Base-by-base conservation (phyloP, 2,329 filamentous ascomycete species). In the Cladosporium sp. region DNA sequence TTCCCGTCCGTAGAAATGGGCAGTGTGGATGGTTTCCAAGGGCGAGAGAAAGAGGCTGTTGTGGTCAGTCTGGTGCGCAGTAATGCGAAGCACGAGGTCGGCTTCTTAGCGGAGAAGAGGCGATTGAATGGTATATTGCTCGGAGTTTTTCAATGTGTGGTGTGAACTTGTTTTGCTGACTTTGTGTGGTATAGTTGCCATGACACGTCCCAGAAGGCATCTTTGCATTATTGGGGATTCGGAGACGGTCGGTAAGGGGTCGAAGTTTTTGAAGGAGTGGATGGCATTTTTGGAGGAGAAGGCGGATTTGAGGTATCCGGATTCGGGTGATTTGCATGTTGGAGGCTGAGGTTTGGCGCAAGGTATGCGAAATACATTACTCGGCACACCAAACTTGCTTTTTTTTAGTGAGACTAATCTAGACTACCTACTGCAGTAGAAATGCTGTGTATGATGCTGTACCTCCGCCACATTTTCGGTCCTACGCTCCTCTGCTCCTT, bases 1-100 rank as follows among this genome's bases (percentile, higher is more conserved):
- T 96, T 90, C 72, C 90, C 91, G 0, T 92, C 90, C 14, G 88
- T 99, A 59, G 95, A 99, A 77, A 83, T 99, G n/a, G 95, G 95
- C 36, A 97, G 92, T 72, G 92, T 99, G 2, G 95, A 99, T 77
- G 95, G 94, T 2, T 99, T 99, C 76, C 95, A 99, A 78, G 95
- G 95, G 36, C 88, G 95, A 21, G 95, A 99, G 79, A 99, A 99
- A 79, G 95, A 99, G 78, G 95, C 92, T 2, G 89, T 99, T 18
- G 86, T 99, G 46, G 89, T 99, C 60, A 96, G 90, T 77, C 85
- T 98, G n/a, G 95, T 99, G 65, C 86, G 95, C 70, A 97, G 93
- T 78, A 99, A 99, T 76, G 70, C 87, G 6, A 87, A 93, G 58
- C 88, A 89, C 59, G 93, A 98, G 76, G 93, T 98, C 16, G 95